Evolutionary conservation across 352 stramenopile genomes (phyloP).

Genomic region (Phytophthora vignae): DNA sequence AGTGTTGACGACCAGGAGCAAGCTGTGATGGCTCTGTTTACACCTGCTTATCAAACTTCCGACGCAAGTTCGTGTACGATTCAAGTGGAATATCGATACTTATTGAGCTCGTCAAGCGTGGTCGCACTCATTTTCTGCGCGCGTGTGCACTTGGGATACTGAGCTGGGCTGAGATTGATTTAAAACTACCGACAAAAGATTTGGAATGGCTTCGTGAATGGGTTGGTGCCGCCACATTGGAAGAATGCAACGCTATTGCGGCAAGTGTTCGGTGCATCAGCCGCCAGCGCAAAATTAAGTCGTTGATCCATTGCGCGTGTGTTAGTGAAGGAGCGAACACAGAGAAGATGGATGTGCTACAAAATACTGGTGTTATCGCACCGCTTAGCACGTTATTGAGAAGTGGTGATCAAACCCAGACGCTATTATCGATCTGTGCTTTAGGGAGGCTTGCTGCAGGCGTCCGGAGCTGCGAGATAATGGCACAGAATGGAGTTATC

Average conservation of each 20-base stretch:
- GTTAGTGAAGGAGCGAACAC: constrained; percentile 5
- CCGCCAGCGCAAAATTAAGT: neutral
- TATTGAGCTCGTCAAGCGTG: constrained; percentile 1
- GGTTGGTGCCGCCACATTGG: neutral
- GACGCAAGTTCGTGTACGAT: constrained; percentile 1
- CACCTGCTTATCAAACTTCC: neutral
- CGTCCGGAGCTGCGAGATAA: neutral
- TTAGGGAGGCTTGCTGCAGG: neutral
- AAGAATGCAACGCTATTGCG: neutral
- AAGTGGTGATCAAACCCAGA: neutral
- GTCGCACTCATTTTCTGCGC: neutral
- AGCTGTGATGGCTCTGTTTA: neutral
- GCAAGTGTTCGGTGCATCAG: neutral
- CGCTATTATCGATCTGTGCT: neutral
- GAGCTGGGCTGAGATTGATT: constrained; percentile 1
- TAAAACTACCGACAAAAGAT: neutral
- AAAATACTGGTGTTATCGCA: neutral
- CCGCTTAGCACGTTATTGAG: neutral
- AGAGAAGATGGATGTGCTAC: neutral
- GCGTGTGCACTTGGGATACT: constrained; percentile 1
- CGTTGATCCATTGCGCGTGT: constrained; percentile 6
- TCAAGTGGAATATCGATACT: neutral
- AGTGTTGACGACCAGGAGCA: neutral
- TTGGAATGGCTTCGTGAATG: neutral
- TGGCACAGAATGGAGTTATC: neutral